Percentiles rank a stretch among this genome's conserved stretches.
Conservation (phyloP, 352 stramenopile genomes). For the Pythium rhizo-oryzae region DNA sequence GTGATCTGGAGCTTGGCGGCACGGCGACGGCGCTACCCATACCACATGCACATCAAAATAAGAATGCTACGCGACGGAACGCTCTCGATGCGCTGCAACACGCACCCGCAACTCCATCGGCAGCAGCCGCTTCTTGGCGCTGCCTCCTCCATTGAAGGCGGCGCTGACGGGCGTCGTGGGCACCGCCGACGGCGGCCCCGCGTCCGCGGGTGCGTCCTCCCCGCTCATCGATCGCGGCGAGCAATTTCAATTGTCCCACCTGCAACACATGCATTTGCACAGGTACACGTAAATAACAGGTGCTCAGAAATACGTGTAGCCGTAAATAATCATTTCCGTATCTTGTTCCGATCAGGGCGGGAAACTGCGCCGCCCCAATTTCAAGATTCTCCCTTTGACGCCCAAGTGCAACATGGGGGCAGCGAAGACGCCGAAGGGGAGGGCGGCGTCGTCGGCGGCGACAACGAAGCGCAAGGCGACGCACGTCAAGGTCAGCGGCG, state of each 20-base stretch:
- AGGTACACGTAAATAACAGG: not conserved
- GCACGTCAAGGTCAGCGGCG: not conserved
- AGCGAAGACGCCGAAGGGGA: constrained; percentile 27
- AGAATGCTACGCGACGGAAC: not conserved
- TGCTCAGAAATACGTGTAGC: not conserved
- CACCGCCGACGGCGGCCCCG: not conserved
- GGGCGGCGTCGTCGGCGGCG: not conserved
- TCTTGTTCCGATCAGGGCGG: not conserved
- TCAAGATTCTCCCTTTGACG: constrained; percentile 4
- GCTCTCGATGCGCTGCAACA: not conserved
- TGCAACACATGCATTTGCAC: not conserved
- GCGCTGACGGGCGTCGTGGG: not conserved
- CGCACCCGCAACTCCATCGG: constrained; percentile 74
- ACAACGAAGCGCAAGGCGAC: constrained; percentile 26
- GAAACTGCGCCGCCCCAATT: constrained; percentile 5
- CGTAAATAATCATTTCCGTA: constrained; percentile 22
- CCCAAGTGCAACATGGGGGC: constrained; percentile 7
- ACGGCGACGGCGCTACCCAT: constrained; percentile 54
- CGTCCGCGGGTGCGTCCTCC: constrained; percentile 1
- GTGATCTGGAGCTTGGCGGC: constrained; percentile 55
- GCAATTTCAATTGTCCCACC: not conserved
- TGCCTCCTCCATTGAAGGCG: constrained; percentile 8
- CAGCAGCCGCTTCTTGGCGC: constrained; percentile 62
- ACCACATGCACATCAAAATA: not conserved
- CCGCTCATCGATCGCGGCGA: not conserved